Percentiles rank a stretch among this genome's conserved stretches.
phyloP scores from a whole-genome alignment of 805 yeast species.

The Candida berthetii region DNA sequence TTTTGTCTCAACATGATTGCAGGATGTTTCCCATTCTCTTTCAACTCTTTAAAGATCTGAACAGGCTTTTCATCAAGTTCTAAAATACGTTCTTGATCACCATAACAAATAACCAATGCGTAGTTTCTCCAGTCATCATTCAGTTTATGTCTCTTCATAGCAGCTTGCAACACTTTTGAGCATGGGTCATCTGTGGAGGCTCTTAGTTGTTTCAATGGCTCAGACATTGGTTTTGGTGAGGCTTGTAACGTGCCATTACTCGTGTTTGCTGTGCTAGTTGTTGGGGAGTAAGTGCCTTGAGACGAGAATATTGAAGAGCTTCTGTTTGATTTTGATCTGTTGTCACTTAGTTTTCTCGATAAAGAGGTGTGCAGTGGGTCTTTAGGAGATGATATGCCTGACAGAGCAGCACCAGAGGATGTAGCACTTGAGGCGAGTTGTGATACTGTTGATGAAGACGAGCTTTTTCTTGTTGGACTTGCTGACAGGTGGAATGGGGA shows the following conservation, averaged over 20 bases:
- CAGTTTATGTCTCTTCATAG: conserved; percentile 79
- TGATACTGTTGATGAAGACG: conserved; percentile 3
- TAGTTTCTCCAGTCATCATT: conserved; percentile 83
- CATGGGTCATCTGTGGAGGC: conserved; percentile 92
- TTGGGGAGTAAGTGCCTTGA: conserved; percentile 5
- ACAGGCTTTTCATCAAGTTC: conserved; percentile 88
- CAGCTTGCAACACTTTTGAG: conserved; percentile 78
- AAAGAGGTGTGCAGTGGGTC: background rate
- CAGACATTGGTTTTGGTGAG: conserved; percentile 26
- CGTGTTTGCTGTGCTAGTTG: conserved; percentile 4
- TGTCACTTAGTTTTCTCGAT: conserved; percentile 3
- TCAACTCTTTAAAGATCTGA: conserved; percentile 73
- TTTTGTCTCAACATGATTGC: conserved; percentile 87
- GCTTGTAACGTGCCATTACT: conserved; percentile 5
- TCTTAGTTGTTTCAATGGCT: conserved; percentile 76
- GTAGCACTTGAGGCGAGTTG: background rate
- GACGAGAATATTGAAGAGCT: conserved; percentile 7
- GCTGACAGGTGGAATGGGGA: conserved; percentile 22
- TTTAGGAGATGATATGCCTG: conserved; percentile 2
- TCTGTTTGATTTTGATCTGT: conserved; percentile 7
- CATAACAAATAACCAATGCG: conserved; percentile 84
- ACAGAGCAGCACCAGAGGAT: background rate
- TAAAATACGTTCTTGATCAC: conserved; percentile 81
- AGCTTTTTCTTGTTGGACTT: conserved; percentile 18
- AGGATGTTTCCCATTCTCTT: conserved; percentile 81